Base-by-base conservation (phyloP, 208 protist species). In the Crithidia brevicula region DNA sequence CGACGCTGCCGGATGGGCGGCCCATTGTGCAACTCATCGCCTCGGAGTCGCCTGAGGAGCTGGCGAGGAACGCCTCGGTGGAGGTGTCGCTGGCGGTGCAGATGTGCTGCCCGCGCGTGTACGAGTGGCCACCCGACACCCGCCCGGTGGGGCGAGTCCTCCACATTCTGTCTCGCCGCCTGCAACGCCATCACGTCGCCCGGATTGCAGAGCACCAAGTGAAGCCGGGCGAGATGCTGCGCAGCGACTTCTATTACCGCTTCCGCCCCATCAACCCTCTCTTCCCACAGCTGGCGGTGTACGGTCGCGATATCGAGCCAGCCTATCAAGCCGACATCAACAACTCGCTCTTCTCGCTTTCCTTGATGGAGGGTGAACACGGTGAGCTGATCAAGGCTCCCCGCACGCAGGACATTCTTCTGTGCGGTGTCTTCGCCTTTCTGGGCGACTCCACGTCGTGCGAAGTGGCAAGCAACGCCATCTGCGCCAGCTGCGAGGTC, bases 211-310 rank as follows among this genome's bases (percentile, higher is more conserved):
- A 83, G 16, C 54, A 76, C 47, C 75, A 80, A 46, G 40, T 88
- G 34, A 1, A 25, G n/a, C 74, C 74, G 27, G 72, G 71, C 1
- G 56, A 87, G 58, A 18, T 18, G 4, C 47, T 93, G 28, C 40
- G 67, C 36, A 46, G 33, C 57, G 61, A 83, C 43, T 82, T 77
- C 66, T 87, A 74, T 75, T 93, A 92, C 64, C 77, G 77, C 34
- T 95, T 93, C 57, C 76, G 69, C 30, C 61, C 63, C 34, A 92
- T 83, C 78, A 76, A 95, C 75, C 72, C 66, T 0, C 52, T 85
- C 4, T 49, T 85, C 28, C 90, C 86, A n/a, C 75, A 86, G 54
- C 67, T 93, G 30, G 74, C 62, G 2, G 83, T 95, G 2, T 73
- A 79, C 45, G 86, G 90, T 23, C 49, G 69, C 15, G 77, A 92